Evolutionary conservation across 2,329 filamentous ascomycete species (phyloP), one percentile per base, ranked within the genome.

Genomic region (Botrytis galanthina): DNA sequence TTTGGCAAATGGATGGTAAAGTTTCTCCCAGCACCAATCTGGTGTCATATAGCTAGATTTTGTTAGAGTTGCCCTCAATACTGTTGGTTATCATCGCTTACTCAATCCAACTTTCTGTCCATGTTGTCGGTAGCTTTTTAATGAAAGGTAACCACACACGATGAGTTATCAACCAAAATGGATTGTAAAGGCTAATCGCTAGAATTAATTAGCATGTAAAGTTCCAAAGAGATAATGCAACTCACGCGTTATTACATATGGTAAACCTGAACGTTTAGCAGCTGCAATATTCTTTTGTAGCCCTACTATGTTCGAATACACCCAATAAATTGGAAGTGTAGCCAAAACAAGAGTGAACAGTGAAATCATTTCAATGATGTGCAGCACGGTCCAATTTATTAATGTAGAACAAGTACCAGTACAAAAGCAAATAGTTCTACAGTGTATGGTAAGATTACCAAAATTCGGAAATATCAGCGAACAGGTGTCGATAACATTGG

Each of bases 81-180:
- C 37, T 32, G 20, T 32, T 18, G 26, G 20, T 54, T 18, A 12
- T 29, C 22, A 54, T 70, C 26, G 80, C 89, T 76, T 84, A 92
- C 90, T 87, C 85, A 62, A 91, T 80, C 87, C 90, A 90, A 70
- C 84, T 78, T 72, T 89, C 84, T 82, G 87, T 90, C 81, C 84
- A 87, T 26, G 84, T 82, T 61, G 82, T 82, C 0, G 91, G 91
- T 0, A 92, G 82, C 22, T 81, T 78, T 73, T 84, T 85, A 76
- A 92, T 84, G 22, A 91, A 73, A 4, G 87, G 87, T 18, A 89
- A 78, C 86, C 85, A 90, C 59, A 90, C 74, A 69, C 81, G 81
- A 76, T 85, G 83, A 3, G 87, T 87, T 39, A 90, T 78, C 72
- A 90, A 84, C 87, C 89, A 92, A 35, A 85, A 78, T 26, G 84